Base-by-base conservation (phyloP, 2,329 filamentous ascomycete genomes). In the Aspergillus pseudoviridinutans region DNA sequence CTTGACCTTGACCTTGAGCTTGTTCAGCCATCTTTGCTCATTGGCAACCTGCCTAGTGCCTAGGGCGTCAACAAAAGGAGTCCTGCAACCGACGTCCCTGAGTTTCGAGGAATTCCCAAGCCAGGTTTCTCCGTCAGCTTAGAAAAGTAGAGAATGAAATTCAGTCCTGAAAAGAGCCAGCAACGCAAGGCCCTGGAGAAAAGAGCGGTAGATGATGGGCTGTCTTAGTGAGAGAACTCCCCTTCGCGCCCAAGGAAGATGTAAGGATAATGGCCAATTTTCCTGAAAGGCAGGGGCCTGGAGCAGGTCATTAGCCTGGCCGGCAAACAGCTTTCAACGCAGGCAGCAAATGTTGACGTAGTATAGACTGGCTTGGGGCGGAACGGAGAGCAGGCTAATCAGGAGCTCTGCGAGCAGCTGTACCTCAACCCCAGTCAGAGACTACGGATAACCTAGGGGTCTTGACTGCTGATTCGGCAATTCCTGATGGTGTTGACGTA, bases 301-400 rank as follows among this genome's bases (percentile, higher is more conserved):
- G 32, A 17, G 32, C n/a, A 47, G 44, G 20, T 47, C 12, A 47
- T 46, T 24, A 46, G 10, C 10, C 22, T 24, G n/a, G 20, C 10
- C 22, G 8, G 42, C 22, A 46, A 49, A 38, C 38, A 24, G 7
- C 47, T 38, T 50, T 49, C 28, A 49, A 50, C 44, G 53, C 49
- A 52, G 56, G 59, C 61, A 62, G 66, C 44, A 71, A 69, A 71
- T 72, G 60, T 68, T 73, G 70, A 73, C 70, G 64, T 66, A 59
- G 67, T 71, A 58, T 66, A 63, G 55, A 55, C 41, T 49, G 64
- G 55, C 49, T 56, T 54, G 54, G 59, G 61, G 60, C 51, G 54
- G 41, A 47, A n/a, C 22, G 46, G 28, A 27, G 20, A 42, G 4
- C 52, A 50, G 20, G n/a, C 44, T 41, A 41, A 57, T 41, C 46